A percentile compares a stretch with the other conserved stretches of the same genome.
phyloP scores from a whole-genome alignment of 169 alveolate species.

The Amoebophrya sp. region DNA sequence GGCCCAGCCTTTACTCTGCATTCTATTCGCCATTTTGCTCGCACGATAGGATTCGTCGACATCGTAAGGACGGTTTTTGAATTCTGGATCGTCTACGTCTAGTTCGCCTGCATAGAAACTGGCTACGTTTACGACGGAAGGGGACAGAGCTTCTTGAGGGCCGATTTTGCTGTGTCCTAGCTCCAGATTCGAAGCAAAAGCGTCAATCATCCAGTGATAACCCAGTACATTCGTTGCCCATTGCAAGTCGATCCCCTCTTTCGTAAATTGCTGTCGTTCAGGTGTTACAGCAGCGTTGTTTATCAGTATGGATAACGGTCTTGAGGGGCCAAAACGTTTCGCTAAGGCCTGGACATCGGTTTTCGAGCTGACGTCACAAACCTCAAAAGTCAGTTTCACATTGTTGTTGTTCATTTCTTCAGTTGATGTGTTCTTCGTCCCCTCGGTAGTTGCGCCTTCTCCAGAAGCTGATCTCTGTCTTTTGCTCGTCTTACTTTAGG shows the following conservation, averaged over 20 bases:
- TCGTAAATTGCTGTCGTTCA: background rate
- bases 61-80: background rate
- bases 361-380: background rate
- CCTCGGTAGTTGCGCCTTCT: background rate
- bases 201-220: background rate
- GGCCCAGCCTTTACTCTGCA: background rate
- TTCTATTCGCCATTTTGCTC: background rate
- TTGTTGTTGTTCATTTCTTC: background rate
- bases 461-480: background rate
- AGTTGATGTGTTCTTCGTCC: background rate
- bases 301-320: background rate
- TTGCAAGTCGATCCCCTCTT: background rate
- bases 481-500: background rate
- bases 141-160: background rate
- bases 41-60: background rate
- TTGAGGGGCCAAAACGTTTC: background rate
- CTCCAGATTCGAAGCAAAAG: background rate
- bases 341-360: background rate
- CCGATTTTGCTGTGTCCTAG: background rate
- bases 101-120: conserved; percentile 1
- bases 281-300: conserved; percentile 18
- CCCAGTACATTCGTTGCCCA: background rate
- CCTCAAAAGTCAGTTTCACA: background rate
- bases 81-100: background rate
- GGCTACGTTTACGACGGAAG: background rate